phyloP scores from a whole-genome alignment of 768 basidiomycete species.

The Mycena filopes region DNA sequence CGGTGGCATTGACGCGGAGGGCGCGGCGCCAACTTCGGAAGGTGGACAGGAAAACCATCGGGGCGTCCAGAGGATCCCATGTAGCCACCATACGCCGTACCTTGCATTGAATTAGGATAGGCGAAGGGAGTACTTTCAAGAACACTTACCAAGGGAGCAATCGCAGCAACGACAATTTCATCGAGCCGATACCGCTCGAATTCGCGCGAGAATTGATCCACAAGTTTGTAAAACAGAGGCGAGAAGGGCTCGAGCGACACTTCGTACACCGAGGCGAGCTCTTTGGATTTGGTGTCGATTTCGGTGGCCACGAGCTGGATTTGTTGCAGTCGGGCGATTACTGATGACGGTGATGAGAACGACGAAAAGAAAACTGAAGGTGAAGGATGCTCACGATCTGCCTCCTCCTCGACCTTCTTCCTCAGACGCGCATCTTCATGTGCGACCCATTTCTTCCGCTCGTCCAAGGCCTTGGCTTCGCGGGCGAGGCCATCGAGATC shows the following conservation, averaged over 20 bases:
- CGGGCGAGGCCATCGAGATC: constrained; percentile 90
- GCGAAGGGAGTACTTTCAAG: background rate
- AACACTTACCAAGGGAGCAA: constrained; percentile 75
- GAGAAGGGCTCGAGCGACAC: constrained; percentile 79
- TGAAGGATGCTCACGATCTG: constrained; percentile 64
- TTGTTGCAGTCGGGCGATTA: constrained; percentile 81
- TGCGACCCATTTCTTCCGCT: constrained; percentile 77
- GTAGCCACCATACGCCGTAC: constrained; percentile 75
- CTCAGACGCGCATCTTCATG: constrained; percentile 78
- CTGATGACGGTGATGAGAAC: constrained; percentile 50
- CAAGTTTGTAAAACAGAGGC: constrained; percentile 76
- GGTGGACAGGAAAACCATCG: constrained; percentile 67
- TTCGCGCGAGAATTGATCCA: constrained; percentile 75
- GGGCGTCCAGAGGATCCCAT: constrained; percentile 90
- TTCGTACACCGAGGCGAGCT: constrained; percentile 73
- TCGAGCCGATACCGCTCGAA: constrained; percentile 85
- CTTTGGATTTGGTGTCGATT: constrained; percentile 72
- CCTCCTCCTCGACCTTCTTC: constrained; percentile 80
- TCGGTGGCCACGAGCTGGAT: constrained; percentile 81
- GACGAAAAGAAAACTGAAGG: background rate
- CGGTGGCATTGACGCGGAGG: constrained; percentile 64
- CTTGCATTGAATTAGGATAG: constrained; percentile 39
- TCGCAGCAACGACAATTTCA: constrained; percentile 92
- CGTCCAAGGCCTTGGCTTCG: constrained; percentile 87
- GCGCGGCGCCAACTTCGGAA: constrained; percentile 79